Base-by-base conservation (phyloP, 441 rosid species). In the Kokia cookei region DNA sequence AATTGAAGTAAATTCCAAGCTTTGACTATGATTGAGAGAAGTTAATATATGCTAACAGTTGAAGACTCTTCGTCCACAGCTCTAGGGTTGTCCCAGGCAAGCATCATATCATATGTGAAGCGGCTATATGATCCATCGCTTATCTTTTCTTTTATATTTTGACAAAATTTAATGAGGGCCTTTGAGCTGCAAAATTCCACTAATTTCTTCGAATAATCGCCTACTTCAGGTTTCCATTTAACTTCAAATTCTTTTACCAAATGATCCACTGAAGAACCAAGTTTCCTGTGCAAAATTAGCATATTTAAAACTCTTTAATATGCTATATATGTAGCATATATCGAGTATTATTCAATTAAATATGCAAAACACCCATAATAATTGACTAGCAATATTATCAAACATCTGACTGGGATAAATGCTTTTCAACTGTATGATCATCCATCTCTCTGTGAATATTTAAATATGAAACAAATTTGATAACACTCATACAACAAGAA, bases 51-150 rank as follows among this genome's bases (percentile, higher is more conserved):
- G 40, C 59, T 54, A 65, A 90, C 96, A 70, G 7, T 5, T 62
- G 43, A 65, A 66, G 86, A 73, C 26, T 86, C 84, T 13, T 90
- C 87, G 40, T 86, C 87, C 9, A 72, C 42, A 11, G 85, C 77
- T 19, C 80, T 78, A 40, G 98, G 97, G 62, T 75, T 85, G 82
- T 92, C 92, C 99, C 99, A 91, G 0, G 99, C 93, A 59, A 88
- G 87, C 99, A 96, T 96, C 84, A 87, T 82, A 76, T 96, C 93
- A 40, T 88, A 93, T 2, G 96, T 85, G 77, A 92, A 76, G 67
- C 93, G 84, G 59, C 87, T 82, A 73, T 91, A 91, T 2, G 91
- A 88, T 29, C 90, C 97, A 83, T 92, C 93, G 14, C 58, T 75
- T 0, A 92, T 87, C 65, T 80, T 90, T 72, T 86, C 97, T 75